These are phyloP conservation scores for Fusarium kyushuense DNA, from an alignment of 2,329 filamentous ascomycete genomes.

Conservation along the genomic window DNA sequence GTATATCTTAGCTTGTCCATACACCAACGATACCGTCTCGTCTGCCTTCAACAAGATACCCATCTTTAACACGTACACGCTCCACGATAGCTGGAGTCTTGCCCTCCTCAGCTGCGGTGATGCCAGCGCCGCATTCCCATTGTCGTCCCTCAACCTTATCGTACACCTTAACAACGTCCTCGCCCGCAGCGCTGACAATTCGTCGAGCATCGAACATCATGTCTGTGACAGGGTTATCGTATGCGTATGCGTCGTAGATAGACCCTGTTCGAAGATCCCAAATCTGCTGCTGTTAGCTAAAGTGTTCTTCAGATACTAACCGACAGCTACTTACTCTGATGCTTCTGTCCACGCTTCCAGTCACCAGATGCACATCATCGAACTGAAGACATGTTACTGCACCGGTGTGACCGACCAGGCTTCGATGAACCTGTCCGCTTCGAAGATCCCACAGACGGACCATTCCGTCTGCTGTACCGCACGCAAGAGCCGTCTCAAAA, in stretches of 20 bases:
- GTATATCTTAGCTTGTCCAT: constrained; percentile 76
- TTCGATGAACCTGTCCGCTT: constrained; percentile 96
- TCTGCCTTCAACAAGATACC: constrained; percentile 91
- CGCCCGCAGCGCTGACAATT: constrained; percentile 90
- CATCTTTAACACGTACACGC: constrained; percentile 89
- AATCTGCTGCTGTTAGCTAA: constrained; percentile 71
- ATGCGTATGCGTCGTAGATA: constrained; percentile 95
- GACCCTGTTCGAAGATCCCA: constrained; percentile 98
- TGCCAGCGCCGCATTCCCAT: constrained; percentile 94
- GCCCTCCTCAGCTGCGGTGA: constrained; percentile 74
- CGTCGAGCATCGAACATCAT: constrained; percentile 97
- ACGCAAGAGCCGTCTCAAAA: constrained; percentile 94
- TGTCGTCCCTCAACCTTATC: constrained; percentile 96
- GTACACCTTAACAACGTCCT: constrained; percentile 96
- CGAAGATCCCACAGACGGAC: constrained; percentile 96
- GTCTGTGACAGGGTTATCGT: constrained; percentile 89
- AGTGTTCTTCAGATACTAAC: not conserved
- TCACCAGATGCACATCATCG: constrained; percentile 94
- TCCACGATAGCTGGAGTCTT: constrained; percentile 79
- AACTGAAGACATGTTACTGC: constrained; percentile 96
- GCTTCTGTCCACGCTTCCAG: constrained; percentile 90
- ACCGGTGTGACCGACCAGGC: constrained; percentile 93
- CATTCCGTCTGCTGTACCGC: constrained; percentile 97
- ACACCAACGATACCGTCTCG: constrained; percentile 89
- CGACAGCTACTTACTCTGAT: constrained; percentile 79